Conservation (phyloP, 805 yeast genomes). For the Cyberlindnera nakhonratchasimensis region DNA sequence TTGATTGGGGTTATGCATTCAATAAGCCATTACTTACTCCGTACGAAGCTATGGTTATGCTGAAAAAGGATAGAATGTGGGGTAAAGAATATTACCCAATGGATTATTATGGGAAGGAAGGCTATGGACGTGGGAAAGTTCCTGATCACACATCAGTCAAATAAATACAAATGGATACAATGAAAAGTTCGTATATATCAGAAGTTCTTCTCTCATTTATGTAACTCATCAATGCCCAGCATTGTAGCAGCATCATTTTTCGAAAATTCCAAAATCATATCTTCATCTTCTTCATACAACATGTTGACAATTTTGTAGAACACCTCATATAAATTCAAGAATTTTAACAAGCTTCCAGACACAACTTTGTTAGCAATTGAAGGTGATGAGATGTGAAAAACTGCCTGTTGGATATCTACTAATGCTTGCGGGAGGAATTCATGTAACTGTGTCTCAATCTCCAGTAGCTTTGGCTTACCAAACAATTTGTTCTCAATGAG, state of each 20-base stretch:
- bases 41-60: slow-evolving; percentile 90
- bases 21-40: slow-evolving; percentile 90
- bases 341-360: slow-evolving; percentile 44
- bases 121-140: slow-evolving; percentile 83
- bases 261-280: slow-evolving; percentile 45
- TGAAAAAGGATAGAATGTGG: slow-evolving; percentile 70
- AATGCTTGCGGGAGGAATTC: slow-evolving; percentile 57
- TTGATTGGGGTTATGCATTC: slow-evolving; percentile 99
- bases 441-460: slow-evolving; percentile 44
- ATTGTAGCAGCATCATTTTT: slow-evolving; percentile 61
- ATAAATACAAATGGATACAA: not conserved
- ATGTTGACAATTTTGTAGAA: slow-evolving; percentile 34
- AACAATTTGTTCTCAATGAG: slow-evolving; percentile 59
- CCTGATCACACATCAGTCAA: slow-evolving; percentile 42
- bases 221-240: slow-evolving; percentile 56
- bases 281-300: slow-evolving; percentile 33
- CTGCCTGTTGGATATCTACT: slow-evolving; percentile 53
- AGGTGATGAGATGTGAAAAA: slow-evolving; percentile 64
- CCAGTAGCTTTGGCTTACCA: slow-evolving; percentile 39
- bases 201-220: slow-evolving; percentile 7
- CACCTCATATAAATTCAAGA: slow-evolving; percentile 40
- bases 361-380: slow-evolving; percentile 53
- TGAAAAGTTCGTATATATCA: not conserved
- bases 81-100: slow-evolving; percentile 73
- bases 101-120: slow-evolving; percentile 90